Evolutionary conservation across 1,139 yeast genomes (phyloP), one percentile per base, ranked within the genome.

Genomic region (Debaryomyces subglobosus): DNA sequence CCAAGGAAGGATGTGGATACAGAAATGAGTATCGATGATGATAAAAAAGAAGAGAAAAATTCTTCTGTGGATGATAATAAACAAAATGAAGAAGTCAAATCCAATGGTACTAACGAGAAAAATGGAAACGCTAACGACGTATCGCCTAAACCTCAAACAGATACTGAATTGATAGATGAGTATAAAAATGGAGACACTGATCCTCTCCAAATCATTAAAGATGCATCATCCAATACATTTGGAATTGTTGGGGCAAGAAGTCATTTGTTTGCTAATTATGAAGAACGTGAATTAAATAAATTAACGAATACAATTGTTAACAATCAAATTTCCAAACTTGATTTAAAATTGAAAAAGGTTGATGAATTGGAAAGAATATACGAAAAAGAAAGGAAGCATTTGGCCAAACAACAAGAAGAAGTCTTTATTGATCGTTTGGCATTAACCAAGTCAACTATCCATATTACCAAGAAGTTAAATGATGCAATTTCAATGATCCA

Each of bases 221-320:
- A 84, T 49, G 82, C 84, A 4, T 77, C 84, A 2, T 71, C 79
- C 6, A 69, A 79, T 37, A 79, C 88, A 0, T 71, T 86, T 53
- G 87, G 90, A 3, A 73, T 85, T 6, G 72, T 89, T 27, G 97
- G 96, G 4, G 88, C 94, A 1, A 81, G 96, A 54, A 79, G 96
- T 34, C 94, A 88, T 60, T 80, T 89, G 33, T 86, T 92, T 68
- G 90, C 96, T 12, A 81, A 85, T 15, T 84, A 82, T 61, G 95
- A 91, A 63, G 97, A 91, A 61, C 74, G 94, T 48, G 90, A 88
- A 61, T 81, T 90, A 82, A 68, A 84, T 54, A 81, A 78, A 50
- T 66, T 85, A 29, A 69, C 86, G 21, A 71, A 77, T 18, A 77
- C 77, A 21, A 79, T 92, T 43, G 78, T 90, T 33, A 86, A 87